Evolutionary conservation across 495 filamentous ascomycete genomes (phyloP), one percentile per base, ranked within the genome.

Genomic region (Podospora tetraspora): DNA sequence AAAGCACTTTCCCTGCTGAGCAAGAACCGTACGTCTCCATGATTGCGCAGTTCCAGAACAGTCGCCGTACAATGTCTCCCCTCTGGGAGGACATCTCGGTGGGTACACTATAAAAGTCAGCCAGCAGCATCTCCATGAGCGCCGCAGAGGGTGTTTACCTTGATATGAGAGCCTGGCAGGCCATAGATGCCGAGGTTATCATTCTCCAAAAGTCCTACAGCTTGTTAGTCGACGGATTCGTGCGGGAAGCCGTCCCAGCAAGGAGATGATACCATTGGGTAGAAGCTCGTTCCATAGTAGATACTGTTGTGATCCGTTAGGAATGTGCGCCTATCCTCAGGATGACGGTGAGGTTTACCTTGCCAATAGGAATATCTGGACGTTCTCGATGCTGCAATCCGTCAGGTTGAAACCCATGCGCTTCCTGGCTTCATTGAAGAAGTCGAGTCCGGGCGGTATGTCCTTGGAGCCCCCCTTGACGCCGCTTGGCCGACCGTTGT

Each of bases 391-490:
- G 67, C 80, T 83, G 71, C 80, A 85, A 57, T 86, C 80, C 1
- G 82, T 84, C 34, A 84, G 66, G 34, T 84, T 77, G 72, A 87
- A 89, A 8, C 86, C 86, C 71, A 88, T 82, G 27, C 85, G 78
- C 66, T 79, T 82, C 52, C 86, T 79, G 2, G 85, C 86, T 74
- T 88, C 86, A 69, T 87, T 88, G 72, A 88, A 89, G 24, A 87
- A 75, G 3, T 78, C 77, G 7, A 89, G 71, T 5, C 86, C 86
- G 1, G 86, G 86, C n/a, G 86, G 86, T 16, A 73, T 72, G 12
- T 80, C 76, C 5, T 69, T 63, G 9, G 81, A 74, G 2, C 84
- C 84, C 13, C 86, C 85, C 59, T 82, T 82, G 10, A 88, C 72
- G 5, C 86, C 85, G 68, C 84, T 87, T 7, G 78, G 73, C 7